Evolutionary conservation across 2,329 filamentous ascomycete genomes (phyloP).

Genomic region (Pyrenophora graminea): DNA sequence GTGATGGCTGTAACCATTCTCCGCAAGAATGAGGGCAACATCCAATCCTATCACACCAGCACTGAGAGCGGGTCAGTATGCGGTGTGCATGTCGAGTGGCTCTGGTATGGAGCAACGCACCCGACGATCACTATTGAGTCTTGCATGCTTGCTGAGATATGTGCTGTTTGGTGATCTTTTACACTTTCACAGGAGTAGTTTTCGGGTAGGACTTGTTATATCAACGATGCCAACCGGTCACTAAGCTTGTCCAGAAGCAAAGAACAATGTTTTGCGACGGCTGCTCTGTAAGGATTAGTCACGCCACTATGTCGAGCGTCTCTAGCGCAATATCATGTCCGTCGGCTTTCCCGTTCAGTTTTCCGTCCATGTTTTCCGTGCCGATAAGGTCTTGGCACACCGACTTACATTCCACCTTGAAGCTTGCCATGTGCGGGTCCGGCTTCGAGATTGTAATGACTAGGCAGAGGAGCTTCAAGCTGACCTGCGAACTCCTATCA

Average conservation of each 20-base stretch:
- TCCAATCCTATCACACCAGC: slow-evolving; percentile 24
- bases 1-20: slow-evolving; percentile 16
- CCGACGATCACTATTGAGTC: slow-evolving; percentile 21
- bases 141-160: slow-evolving; percentile 5
- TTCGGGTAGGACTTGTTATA: neutral
- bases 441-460: neutral
- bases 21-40: slow-evolving; percentile 21
- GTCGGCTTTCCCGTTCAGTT: neutral
- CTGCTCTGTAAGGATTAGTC: neutral
- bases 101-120: slow-evolving; percentile 2
- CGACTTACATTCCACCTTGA: neutral
- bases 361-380: neutral
- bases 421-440: neutral
- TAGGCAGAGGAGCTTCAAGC: neutral
- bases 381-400: neutral
- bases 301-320: neutral
- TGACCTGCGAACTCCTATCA: neutral
- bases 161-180: neutral
- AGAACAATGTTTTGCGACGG: too few relatives aligned
- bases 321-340: neutral
- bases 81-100: neutral
- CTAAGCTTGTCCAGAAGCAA: neutral
- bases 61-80: slow-evolving; percentile 2
- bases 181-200: neutral
- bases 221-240: neutral